Evolutionary conservation across 75 land plant genomes (phyloP), one percentile per base, ranked within the genome.

Genomic region (Pinus taeda): DNA sequence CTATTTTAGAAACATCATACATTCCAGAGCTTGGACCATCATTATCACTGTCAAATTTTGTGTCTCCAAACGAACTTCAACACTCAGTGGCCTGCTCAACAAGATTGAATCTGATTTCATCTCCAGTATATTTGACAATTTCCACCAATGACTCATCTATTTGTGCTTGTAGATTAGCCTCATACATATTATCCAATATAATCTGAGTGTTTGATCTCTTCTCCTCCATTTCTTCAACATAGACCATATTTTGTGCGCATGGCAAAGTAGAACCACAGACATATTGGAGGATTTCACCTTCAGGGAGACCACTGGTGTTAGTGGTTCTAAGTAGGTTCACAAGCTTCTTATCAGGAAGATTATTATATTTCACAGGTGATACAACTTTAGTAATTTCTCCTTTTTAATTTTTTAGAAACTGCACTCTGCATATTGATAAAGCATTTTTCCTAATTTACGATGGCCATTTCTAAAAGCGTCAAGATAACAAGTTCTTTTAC

Each of bases 31-130:
- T n/a, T 30, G 33, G 33, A 30, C 33, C 33, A 30, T 30, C 33
- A 30, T 30, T 30, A 30, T 30, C 33, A 30, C 45, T 75, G 53
- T 79, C 78, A 74, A 74, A 3, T 11, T 76, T 55, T 33, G 81
- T 83, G 17, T 61, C 76, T 30, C 77, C 78, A 77, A 83, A 85
- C 13, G 87, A 85, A 75, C 87, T 85, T 21, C 85, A 85, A 61
- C 82, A 79, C 57, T 85, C 87, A 30, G 85, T 85, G 30, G 85
- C 87, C 45, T 85, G 79, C 17, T 80, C 72, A 17, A 42, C 77
- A 24, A 66, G 29, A 66, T 57, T 66, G 30, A 75, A 42, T 61
- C 86, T 85, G 63, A 57, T 22, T 55, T 63, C 81, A 21, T 85
- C 86, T 45, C 76, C 53, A 72, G 70, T 67, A 22, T 21, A 67